These are phyloP conservation scores for Rubroshorea leprosula DNA, from an alignment of 345 rosid genomes.

Conservation along the genomic window DNA sequence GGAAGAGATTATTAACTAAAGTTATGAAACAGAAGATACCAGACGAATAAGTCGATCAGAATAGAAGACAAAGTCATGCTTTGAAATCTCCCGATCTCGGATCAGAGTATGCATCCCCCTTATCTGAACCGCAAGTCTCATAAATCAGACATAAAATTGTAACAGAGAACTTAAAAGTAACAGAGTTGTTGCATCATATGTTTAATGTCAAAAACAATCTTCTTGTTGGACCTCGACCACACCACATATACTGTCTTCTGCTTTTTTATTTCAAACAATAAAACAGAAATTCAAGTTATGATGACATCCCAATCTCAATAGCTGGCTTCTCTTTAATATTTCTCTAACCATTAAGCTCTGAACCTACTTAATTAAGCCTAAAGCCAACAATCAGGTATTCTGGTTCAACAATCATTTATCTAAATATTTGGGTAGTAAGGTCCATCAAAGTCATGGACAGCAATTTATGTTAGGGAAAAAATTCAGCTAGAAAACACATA, in stretches of 20 bases:
- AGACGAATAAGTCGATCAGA: constrained; percentile 94
- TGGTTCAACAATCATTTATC: no score
- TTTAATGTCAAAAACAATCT: no score
- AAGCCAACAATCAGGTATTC: no score
- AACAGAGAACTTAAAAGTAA: not conserved
- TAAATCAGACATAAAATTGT: constrained; percentile 13
- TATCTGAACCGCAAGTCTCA: constrained; percentile 50
- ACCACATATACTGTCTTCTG: no score
- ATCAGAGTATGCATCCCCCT: constrained; percentile 99
- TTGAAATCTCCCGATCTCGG: constrained; percentile 88
- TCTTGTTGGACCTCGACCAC: no score
- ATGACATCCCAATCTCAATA: not conserved
- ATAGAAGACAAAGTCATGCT: constrained; percentile 97
- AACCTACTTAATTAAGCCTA: no score
- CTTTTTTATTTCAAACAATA: no score
- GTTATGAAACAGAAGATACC: constrained; percentile 36
- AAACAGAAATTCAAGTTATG: no score
- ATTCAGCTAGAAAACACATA: no score
- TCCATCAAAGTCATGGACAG: no score
- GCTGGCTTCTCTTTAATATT: not conserved
- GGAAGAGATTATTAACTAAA: not conserved
- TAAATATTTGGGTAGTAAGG: no score
- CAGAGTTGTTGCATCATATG: not conserved
- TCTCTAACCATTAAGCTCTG: not conserved
- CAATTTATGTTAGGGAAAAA: no score